Conservation (phyloP, 2,329 filamentous ascomycete genomes). For the Mycosphaerella arachidis region DNA sequence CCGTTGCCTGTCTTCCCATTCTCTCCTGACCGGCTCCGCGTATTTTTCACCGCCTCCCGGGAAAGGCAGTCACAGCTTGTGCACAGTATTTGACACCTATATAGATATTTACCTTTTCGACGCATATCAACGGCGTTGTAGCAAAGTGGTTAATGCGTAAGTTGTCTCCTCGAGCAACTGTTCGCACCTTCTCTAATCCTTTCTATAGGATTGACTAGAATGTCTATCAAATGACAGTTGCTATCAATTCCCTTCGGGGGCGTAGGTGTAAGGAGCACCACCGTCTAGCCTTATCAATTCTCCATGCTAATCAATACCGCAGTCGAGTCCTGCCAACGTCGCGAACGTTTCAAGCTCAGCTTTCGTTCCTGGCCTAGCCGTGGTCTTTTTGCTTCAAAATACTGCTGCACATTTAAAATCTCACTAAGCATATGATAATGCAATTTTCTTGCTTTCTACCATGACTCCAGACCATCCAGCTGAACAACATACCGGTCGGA, state of each 20-base stretch:
- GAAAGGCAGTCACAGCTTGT: neutral
- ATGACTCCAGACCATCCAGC: no score
- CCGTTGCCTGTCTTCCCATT: neutral
- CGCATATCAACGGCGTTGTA: slow-evolving; percentile 8
- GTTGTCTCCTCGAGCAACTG: neutral
- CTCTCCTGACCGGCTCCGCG: neutral
- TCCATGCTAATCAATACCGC: neutral
- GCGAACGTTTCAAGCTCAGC: neutral
- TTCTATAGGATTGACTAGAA: slow-evolving; percentile 29
- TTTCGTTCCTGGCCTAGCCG: no score
- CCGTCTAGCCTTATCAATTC: neutral
- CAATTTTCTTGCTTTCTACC: neutral
- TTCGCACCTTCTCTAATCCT: neutral
- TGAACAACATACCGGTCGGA: no score
- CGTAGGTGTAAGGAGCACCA: slow-evolving; percentile 26
- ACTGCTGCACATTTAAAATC: no score
- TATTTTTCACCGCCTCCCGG: no score
- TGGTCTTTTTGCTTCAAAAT: no score
- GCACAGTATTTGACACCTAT: neutral
- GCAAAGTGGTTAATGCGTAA: slow-evolving; percentile 23
- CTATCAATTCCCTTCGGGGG: slow-evolving; percentile 32
- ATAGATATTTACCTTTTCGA: neutral
- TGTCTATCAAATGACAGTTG: slow-evolving; percentile 16
- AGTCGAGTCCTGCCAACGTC: slow-evolving; percentile 9
- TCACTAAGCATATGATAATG: no score